Percentiles rank a stretch among this genome's conserved stretches.
Evolutionary conservation across 31 red algal genomes (phyloP).

Genomic region (Odonthalia washingtoniensis): DNA sequence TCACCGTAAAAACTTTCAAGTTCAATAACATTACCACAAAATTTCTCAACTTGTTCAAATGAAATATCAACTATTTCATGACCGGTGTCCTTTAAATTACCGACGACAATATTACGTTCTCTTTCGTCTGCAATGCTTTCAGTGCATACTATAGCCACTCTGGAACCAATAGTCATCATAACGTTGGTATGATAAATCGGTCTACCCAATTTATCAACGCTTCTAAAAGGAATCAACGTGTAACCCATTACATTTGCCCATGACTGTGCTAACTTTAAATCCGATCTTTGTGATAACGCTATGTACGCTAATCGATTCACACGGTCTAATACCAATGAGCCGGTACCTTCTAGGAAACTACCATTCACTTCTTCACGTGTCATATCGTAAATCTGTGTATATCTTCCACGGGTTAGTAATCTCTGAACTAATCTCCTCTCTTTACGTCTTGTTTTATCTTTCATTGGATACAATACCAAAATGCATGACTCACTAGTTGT

Average conservation of each 20-base stretch:
- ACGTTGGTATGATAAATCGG: constrained; percentile 99
- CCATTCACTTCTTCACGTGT: constrained; percentile 68
- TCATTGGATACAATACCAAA: constrained; percentile 94
- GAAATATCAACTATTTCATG: constrained; percentile 78
- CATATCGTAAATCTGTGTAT: constrained; percentile 86
- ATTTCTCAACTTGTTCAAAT: constrained; percentile 72
- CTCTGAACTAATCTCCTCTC: constrained; percentile 86
- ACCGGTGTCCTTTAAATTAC: constrained; percentile 55
- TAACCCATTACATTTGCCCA: constrained; percentile 93
- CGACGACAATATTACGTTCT: constrained; percentile 72
- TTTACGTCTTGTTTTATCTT: constrained; percentile 71
- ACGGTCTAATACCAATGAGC: constrained; percentile 87
- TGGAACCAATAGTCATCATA: constrained; percentile 96
- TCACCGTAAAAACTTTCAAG: constrained; percentile 75
- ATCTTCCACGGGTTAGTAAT: constrained; percentile 72
- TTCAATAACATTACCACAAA: constrained; percentile 97
- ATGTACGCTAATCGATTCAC: constrained; percentile 83
- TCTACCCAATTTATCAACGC: constrained; percentile 52
- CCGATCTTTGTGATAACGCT: constrained; percentile 71
- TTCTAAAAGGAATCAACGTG: constrained; percentile 70
- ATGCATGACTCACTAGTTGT: constrained; percentile 80
- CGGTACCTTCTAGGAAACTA: constrained; percentile 92
- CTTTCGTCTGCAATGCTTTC: constrained; percentile 69
- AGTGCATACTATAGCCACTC: constrained; percentile 78
- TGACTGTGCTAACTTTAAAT: constrained; percentile 61